phyloP scores from a whole-genome alignment of 306 rosid species.

The Sicyos edulis region DNA sequence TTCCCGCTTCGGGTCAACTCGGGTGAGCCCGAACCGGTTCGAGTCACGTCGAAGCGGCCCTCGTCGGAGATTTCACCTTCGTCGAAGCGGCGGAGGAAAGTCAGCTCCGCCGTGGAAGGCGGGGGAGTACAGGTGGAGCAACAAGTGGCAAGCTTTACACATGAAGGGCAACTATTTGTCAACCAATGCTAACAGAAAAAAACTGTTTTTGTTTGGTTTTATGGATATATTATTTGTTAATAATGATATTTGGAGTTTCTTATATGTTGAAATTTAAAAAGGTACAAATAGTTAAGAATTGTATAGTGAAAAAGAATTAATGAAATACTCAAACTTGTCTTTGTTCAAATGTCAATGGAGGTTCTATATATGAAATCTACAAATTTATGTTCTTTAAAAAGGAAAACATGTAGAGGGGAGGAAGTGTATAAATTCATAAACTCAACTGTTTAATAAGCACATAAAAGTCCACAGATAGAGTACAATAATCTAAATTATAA shows the following conservation, averaged over 20 bases:
- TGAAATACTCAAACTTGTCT: too few relatives aligned
- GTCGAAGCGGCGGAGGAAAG: constrained; percentile 45
- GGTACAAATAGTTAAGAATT: neutral
- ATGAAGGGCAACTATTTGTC: constrained; percentile 11
- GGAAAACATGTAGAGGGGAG: too few relatives aligned
- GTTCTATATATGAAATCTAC: too few relatives aligned
- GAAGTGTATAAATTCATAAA: too few relatives aligned
- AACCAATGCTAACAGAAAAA: neutral
- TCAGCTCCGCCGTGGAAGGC: neutral
- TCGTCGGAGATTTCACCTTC: constrained; percentile 36
- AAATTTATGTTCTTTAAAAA: too few relatives aligned
- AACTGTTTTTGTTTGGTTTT: too few relatives aligned
- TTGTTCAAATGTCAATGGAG: too few relatives aligned
- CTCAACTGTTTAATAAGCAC: neutral
- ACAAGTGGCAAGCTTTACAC: constrained; percentile 10
- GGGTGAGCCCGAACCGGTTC: constrained; percentile 83
- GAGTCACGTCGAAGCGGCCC: constrained; percentile 53
- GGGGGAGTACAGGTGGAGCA: neutral
- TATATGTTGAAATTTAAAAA: neutral
- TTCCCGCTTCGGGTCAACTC: constrained; percentile 83
- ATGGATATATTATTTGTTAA: too few relatives aligned
- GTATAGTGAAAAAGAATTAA: neutral
- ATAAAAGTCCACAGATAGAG: neutral
- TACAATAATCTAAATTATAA: neutral
- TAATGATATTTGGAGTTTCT: too few relatives aligned